phyloP scores from a whole-genome alignment of 495 filamentous ascomycete species.

The Pyrenula aspistea region DNA sequence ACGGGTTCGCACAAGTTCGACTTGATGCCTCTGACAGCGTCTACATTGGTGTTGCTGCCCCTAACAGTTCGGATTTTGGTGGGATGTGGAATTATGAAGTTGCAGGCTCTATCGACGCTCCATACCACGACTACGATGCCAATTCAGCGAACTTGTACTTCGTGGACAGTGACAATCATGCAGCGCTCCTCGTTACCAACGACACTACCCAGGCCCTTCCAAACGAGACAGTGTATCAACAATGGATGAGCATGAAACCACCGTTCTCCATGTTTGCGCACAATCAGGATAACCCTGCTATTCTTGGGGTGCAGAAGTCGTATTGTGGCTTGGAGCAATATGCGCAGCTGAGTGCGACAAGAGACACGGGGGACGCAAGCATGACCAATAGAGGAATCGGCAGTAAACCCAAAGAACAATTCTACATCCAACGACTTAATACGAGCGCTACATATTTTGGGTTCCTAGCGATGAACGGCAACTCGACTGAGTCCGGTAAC shows the following conservation, averaged over 20 bases:
- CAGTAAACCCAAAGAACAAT: constrained; percentile 67
- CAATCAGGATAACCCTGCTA: constrained; percentile 40
- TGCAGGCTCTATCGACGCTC: constrained; percentile 66
- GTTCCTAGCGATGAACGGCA: constrained; percentile 53
- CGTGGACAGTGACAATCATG: constrained; percentile 66
- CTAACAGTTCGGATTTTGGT: constrained; percentile 40
- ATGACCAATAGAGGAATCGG: constrained; percentile 55
- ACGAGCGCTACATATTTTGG: constrained; percentile 54
- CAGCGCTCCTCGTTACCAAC: constrained; percentile 66
- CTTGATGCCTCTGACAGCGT: constrained; percentile 45
- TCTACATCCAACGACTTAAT: constrained; percentile 67
- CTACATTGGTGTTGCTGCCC: constrained; percentile 64
- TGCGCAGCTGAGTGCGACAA: constrained; percentile 49
- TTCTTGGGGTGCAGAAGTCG: constrained; percentile 59
- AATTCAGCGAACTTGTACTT: constrained; percentile 43
- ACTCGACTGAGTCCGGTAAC: constrained; percentile 33
- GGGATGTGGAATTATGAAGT: constrained; percentile 66
- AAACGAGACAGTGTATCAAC: constrained; percentile 24
- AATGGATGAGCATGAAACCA: constrained; percentile 44
- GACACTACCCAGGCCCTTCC: constrained; percentile 44
- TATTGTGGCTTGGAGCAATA: constrained; percentile 57
- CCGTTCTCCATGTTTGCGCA: constrained; percentile 75
- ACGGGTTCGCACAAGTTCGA: constrained; percentile 51
- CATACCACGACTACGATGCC: constrained; percentile 50
- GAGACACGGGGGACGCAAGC: constrained; percentile 37